These are phyloP conservation scores for Nemania serpens DNA, from an alignment of 2,329 filamentous ascomycete species.

Conservation along the genomic window DNA sequence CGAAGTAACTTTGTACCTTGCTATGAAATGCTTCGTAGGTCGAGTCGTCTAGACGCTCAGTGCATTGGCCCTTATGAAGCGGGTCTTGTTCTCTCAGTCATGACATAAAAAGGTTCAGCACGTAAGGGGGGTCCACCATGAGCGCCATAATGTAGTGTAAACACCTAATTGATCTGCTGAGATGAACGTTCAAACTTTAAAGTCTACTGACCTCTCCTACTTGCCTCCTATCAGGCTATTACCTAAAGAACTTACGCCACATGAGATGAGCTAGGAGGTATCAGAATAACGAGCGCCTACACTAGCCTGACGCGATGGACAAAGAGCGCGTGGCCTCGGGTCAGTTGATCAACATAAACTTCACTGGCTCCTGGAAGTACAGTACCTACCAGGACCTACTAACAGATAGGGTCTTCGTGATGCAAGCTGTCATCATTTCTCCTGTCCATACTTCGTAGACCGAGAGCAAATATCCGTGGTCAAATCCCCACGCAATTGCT, in stretches of 20 bases:
- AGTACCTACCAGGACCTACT: no score
- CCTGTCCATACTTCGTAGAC: background rate
- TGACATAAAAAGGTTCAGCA: conserved; percentile 1
- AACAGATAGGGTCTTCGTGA: background rate
- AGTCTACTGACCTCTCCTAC: no score
- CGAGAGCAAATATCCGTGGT: conserved; percentile 6
- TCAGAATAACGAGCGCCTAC: background rate
- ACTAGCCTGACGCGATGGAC: background rate
- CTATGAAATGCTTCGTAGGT: background rate
- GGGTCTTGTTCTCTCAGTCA: conserved; percentile 15
- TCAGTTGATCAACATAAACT: no score
- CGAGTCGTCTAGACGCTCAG: background rate
- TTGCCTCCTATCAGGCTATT: no score
- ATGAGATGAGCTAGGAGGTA: no score
- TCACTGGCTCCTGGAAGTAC: no score
- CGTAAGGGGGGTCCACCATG: conserved; percentile 1
- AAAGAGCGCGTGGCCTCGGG: conserved; percentile 6
- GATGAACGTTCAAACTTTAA: no score
- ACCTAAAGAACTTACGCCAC: no score
- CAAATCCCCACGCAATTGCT: conserved; percentile 7
- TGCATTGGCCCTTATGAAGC: conserved; percentile 17
- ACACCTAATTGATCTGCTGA: no score
- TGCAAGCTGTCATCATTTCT: conserved; percentile 38
- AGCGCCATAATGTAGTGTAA: background rate
- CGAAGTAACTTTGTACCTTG: background rate